Conservation (phyloP, 768 basidiomycete species). For the Bullera alba region DNA sequence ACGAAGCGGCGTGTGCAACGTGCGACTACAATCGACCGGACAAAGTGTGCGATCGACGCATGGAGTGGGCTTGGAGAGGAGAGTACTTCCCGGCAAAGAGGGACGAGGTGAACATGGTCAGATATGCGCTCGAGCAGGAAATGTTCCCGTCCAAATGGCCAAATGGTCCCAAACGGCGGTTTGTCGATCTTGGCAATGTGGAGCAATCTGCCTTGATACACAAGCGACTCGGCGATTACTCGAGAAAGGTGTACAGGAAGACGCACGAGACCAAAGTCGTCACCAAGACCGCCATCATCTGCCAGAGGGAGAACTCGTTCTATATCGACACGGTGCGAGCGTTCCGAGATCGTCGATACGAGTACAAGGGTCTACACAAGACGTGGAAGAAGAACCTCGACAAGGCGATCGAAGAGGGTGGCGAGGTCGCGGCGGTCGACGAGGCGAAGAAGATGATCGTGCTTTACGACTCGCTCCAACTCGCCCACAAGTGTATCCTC, state of each 20-base stretch:
- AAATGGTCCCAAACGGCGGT: slow-evolving; percentile 66
- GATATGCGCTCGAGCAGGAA: slow-evolving; percentile 91
- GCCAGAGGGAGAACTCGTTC: slow-evolving; percentile 96
- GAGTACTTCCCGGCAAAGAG: slow-evolving; percentile 96
- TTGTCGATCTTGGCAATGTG: slow-evolving; percentile 68
- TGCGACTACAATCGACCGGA: slow-evolving; percentile 97
- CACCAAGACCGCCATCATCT: slow-evolving; percentile 87
- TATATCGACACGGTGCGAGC: slow-evolving; percentile 96
- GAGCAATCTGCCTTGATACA: slow-evolving; percentile 90
- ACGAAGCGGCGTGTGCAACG: slow-evolving; percentile 91
- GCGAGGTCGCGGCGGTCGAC: slow-evolving; percentile 75
- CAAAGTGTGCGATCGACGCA: slow-evolving; percentile 83
- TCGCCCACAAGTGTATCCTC: slow-evolving; percentile 98
- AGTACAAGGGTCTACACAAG: slow-evolving; percentile 97
- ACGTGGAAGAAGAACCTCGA: slow-evolving; percentile 99
- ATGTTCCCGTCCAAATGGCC: slow-evolving; percentile 74
- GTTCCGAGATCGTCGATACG: slow-evolving; percentile 95
- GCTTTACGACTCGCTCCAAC: slow-evolving; percentile 92
- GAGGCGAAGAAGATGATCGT: slow-evolving; percentile 99
- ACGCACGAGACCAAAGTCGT: slow-evolving; percentile 95
- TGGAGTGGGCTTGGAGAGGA: slow-evolving; percentile 98
- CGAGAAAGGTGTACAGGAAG: slow-evolving; percentile 96
- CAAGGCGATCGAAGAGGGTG: slow-evolving; percentile 58
- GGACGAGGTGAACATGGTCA: slow-evolving; percentile 98
- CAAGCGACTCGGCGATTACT: slow-evolving; percentile 97